Evolutionary conservation across 805 yeast genomes (phyloP).

Genomic region (Candida pseudoglaebosa): DNA sequence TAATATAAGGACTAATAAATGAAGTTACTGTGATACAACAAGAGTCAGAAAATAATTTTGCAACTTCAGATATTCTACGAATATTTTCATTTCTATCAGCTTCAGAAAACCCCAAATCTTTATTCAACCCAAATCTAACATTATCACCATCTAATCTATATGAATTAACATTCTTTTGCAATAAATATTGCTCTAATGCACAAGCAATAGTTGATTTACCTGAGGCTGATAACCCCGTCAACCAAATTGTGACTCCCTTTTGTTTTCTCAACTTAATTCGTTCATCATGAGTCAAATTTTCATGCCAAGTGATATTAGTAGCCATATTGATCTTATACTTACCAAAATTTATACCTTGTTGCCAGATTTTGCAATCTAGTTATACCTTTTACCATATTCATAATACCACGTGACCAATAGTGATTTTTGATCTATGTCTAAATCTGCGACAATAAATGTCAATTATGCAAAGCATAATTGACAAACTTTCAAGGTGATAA

Average conservation of each 20-base stretch:
- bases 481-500: no score
- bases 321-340: constrained; percentile 54
- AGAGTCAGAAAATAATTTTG: constrained; percentile 92
- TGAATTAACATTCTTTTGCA: constrained; percentile 65
- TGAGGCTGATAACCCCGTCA: constrained; percentile 92
- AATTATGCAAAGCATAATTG: no score
- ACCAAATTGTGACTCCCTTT: constrained; percentile 88
- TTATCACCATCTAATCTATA: constrained; percentile 95
- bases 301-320: constrained; percentile 95
- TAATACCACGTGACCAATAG: background rate
- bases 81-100: constrained; percentile 92
- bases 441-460: no score
- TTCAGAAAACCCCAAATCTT: constrained; percentile 90
- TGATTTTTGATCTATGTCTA: no score
- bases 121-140: constrained; percentile 89
- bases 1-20: constrained; percentile 86
- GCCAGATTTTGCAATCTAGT: background rate
- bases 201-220: constrained; percentile 95
- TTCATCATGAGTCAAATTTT: constrained; percentile 79
- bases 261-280: constrained; percentile 70
- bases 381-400: background rate
- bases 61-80: constrained; percentile 90
- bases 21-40: constrained; percentile 84
- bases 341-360: background rate
- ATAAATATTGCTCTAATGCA: constrained; percentile 79